Conservation (phyloP, 2,329 filamentous ascomycete species). For the Fusarium euwallaceae region DNA sequence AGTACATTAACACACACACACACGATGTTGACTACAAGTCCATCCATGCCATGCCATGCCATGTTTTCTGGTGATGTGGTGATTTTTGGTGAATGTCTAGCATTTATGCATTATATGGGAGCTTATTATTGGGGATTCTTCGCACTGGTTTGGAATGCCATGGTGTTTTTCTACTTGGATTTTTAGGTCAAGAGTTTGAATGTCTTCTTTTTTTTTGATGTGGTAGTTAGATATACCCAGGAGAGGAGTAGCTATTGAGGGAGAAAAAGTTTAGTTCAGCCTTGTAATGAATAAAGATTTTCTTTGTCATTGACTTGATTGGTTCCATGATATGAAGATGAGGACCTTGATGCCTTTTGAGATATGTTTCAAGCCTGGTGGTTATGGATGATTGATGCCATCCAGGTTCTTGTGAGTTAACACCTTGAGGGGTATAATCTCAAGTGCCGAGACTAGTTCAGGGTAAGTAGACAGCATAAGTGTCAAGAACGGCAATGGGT, state of each 20-base stretch:
- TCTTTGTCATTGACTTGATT: background rate
- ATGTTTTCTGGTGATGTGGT: background rate
- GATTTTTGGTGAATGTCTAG: background rate
- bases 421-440: background rate
- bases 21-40: background rate
- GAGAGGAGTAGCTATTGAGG: conserved; percentile 11
- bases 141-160: background rate
- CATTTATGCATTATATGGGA: conserved; percentile 5
- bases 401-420: background rate
- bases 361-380: background rate
- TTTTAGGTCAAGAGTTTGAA: background rate
- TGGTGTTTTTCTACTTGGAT: conserved; percentile 13
- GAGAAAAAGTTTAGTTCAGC: conserved; percentile 29
- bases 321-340: background rate
- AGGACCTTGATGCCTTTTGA: background rate
- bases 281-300: conserved; percentile 13
- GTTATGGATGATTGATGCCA: background rate
- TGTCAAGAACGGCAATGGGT: background rate
- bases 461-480: background rate
- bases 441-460: background rate
- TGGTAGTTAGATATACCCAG: conserved; percentile 33
- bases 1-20: background rate
- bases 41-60: background rate
- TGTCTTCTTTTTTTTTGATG: background rate
- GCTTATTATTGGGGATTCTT: background rate